These are phyloP conservation scores for Colletotrichum tropicale DNA, from an alignment of 2,329 filamentous ascomycete genomes.

Conservation along the genomic window DNA sequence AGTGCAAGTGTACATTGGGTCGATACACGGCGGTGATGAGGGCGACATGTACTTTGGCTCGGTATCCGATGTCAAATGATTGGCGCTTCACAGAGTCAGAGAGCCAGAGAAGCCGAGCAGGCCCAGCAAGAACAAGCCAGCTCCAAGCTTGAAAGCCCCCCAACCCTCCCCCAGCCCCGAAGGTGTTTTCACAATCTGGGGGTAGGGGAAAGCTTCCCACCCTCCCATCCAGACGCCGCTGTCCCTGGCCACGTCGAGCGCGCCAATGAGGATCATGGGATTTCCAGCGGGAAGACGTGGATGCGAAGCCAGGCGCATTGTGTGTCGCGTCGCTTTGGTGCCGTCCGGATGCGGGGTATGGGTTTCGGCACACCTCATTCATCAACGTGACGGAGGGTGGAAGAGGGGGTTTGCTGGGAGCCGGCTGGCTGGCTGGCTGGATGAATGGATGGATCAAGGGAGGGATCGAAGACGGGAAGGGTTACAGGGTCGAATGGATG, in stretches of 20 bases:
- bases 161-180: neutral
- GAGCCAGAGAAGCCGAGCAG: neutral
- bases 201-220: constrained; percentile 14
- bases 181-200: neutral
- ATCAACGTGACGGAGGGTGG: constrained; percentile 9
- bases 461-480: neutral
- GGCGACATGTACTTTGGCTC: neutral
- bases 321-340: constrained; percentile 16
- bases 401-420: neutral
- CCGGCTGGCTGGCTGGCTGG: neutral
- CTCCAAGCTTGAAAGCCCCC: neutral
- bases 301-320: constrained; percentile 17
- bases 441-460: neutral
- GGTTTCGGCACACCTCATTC: constrained; percentile 15
- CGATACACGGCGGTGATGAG: neutral
- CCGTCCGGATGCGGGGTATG: constrained; percentile 19
- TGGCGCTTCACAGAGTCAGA: neutral
- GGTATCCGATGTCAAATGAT: neutral
- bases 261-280: constrained; percentile 1
- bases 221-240: constrained; percentile 10
- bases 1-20: neutral
- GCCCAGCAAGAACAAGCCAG: neutral
- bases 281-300: neutral
- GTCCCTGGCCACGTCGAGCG: neutral
- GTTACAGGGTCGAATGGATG: neutral